A percentile compares a stretch with the other conserved stretches of the same genome.
phyloP scores from a whole-genome alignment of 2,329 filamentous ascomycete genomes.

The Colletotrichum cuscutae region DNA sequence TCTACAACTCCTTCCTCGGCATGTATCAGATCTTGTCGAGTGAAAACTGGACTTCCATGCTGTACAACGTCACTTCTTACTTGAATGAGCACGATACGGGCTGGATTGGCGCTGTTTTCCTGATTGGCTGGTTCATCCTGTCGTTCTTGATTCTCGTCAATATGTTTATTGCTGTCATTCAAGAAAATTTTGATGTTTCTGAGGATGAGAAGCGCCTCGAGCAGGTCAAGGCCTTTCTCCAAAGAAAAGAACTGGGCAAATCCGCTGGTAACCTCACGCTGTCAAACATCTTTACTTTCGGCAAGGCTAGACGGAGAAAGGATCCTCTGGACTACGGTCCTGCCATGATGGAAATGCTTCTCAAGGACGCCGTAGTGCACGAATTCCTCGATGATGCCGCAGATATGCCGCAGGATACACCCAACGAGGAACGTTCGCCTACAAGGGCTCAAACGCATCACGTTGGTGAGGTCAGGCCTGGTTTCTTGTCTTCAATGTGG shows the following conservation, averaged over 20 bases:
- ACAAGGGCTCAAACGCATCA: constrained; percentile 44
- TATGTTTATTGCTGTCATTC: constrained; percentile 99
- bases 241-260: constrained; percentile 85
- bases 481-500: constrained; percentile 70
- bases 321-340: constrained; percentile 94
- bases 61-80: constrained; percentile 83
- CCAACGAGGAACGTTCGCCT: constrained; percentile 46
- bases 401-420: constrained; percentile 51
- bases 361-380: constrained; percentile 94
- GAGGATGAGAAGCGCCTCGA: constrained; percentile 98
- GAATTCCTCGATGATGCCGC: constrained; percentile 89
- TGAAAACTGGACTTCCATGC: constrained; percentile 91
- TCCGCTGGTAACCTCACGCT: constrained; percentile 80
- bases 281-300: constrained; percentile 74
- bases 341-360: constrained; percentile 92
- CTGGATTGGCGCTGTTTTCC: constrained; percentile 92
- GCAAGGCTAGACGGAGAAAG: constrained; percentile 68
- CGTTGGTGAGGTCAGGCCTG: constrained; percentile 62
- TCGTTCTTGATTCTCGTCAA: constrained; percentile 96
- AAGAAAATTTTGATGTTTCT: constrained; percentile 98
- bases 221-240: constrained; percentile 94
- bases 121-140: constrained; percentile 96
- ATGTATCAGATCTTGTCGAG: constrained; percentile 98
- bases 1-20: constrained; percentile 95
- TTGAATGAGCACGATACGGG: constrained; percentile 75